These are phyloP conservation scores for Ceratocystis smalleyi DNA, from an alignment of 2,329 filamentous ascomycete species.

Conservation along the genomic window DNA sequence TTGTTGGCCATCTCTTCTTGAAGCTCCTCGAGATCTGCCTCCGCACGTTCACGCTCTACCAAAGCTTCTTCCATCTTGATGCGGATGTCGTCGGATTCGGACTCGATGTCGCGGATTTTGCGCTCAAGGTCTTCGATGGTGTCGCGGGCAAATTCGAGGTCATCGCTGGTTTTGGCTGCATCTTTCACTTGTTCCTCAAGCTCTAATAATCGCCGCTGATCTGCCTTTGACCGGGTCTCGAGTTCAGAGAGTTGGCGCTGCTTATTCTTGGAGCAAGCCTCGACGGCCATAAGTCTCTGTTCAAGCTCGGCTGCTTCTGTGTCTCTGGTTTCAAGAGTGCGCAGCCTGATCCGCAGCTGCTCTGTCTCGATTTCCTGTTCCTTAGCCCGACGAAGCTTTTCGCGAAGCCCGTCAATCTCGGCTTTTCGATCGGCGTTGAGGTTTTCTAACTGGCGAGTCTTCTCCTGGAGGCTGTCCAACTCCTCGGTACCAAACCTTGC, in stretches of 20 bases:
- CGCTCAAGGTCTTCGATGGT: constrained; percentile 44
- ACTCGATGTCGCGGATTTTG: constrained; percentile 37
- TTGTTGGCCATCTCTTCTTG: constrained; percentile 69
- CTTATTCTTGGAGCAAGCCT: constrained; percentile 43
- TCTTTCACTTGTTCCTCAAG: constrained; percentile 36
- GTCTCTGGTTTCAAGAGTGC: constrained; percentile 11
- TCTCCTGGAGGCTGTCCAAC: constrained; percentile 9
- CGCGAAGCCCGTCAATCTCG: constrained; percentile 9
- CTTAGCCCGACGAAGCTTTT: constrained; percentile 11
- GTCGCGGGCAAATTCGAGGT: constrained; percentile 40
- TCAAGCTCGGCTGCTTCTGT: constrained; percentile 27
- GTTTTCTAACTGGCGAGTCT: constrained; percentile 7
- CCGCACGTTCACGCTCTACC: constrained; percentile 40
- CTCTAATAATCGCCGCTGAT: constrained; percentile 35
- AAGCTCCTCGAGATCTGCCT: constrained; percentile 46
- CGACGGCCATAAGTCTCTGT: constrained; percentile 30
- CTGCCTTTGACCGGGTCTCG: constrained; percentile 44
- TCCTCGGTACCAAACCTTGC: constrained; percentile 1
- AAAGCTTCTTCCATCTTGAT: constrained; percentile 39
- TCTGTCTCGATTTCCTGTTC: constrained; percentile 14
- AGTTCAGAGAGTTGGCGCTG: constrained; percentile 37
- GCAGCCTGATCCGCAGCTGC: constrained; percentile 7
- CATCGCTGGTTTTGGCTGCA: constrained; percentile 27
- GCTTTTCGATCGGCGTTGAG: constrained; percentile 11
- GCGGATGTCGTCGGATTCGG: constrained; percentile 39